A percentile compares a stretch with the other conserved stretches of the same genome.
Conservation (phyloP, 805 yeast species). For the Priceomyces melissophilus region DNA sequence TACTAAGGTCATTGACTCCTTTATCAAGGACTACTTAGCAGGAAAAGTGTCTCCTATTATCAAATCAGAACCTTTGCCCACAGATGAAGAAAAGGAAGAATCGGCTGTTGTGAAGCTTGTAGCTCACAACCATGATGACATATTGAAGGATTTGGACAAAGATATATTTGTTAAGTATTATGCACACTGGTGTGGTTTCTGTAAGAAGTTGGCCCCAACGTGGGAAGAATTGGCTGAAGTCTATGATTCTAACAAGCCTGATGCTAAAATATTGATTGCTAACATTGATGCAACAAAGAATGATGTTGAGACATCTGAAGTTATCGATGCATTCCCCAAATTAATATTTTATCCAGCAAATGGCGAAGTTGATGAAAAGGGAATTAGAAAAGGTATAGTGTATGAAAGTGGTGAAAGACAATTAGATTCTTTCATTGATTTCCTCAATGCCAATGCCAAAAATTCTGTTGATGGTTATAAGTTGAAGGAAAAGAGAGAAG, state of each 20-base stretch:
- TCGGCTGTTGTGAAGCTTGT: slow-evolving; percentile 72
- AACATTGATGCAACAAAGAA: slow-evolving; percentile 86
- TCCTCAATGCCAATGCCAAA: slow-evolving; percentile 68
- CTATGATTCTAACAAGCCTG: slow-evolving; percentile 49
- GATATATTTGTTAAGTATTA: slow-evolving; percentile 87
- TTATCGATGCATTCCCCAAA: slow-evolving; percentile 90
- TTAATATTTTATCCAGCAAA: slow-evolving; percentile 83
- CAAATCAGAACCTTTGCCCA: slow-evolving; percentile 86
- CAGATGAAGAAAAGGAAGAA: slow-evolving; percentile 58
- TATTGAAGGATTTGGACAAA: slow-evolving; percentile 54
- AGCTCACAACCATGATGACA: slow-evolving; percentile 73
- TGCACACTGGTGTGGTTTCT: slow-evolving; percentile 98
- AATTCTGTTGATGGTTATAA: slow-evolving; percentile 53
- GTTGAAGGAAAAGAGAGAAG: slow-evolving; percentile 20
- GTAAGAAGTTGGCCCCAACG: slow-evolving; percentile 84
- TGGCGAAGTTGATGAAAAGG: slow-evolving; percentile 40
- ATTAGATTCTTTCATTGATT: slow-evolving; percentile 63
- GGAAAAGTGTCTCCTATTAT: slow-evolving; percentile 70
- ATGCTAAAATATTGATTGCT: slow-evolving; percentile 65
- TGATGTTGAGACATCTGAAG: slow-evolving; percentile 68
- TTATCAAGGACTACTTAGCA: slow-evolving; percentile 58
- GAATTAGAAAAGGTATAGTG: slow-evolving; percentile 50
- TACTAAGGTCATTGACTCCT: slow-evolving; percentile 49
- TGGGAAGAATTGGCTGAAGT: slow-evolving; percentile 83
- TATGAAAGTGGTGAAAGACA: slow-evolving; percentile 67